Percentiles rank a stretch among this genome's conserved stretches.
Evolutionary conservation across 1,284 basidiomycete species (phyloP).

Genomic region (Leccinum solheimii): DNA sequence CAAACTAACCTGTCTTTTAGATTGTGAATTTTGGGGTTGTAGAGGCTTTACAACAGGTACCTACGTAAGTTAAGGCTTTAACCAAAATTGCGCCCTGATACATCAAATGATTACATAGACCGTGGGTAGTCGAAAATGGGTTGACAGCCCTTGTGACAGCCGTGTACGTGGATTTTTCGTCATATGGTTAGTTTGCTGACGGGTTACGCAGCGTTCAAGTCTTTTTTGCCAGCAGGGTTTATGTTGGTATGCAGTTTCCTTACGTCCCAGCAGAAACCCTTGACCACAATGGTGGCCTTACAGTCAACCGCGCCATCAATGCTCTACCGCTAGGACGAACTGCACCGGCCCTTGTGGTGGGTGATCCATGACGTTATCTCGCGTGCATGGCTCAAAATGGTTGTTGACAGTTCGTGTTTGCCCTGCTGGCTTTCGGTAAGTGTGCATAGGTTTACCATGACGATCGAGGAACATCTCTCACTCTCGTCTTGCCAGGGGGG

Average conservation of each 20-base stretch:
- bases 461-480: conserved; percentile 1
- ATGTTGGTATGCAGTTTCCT: conserved; percentile 8
- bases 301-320: conserved; percentile 12
- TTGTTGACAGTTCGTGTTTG: conserved; percentile 9
- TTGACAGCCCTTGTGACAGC: conserved; percentile 17
- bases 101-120: conserved; percentile 3
- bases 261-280: background rate
- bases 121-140: conserved; percentile 19
- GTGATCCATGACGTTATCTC: background rate
- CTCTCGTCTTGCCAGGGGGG: background rate
- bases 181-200: conserved; percentile 1
- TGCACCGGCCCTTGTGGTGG: conserved; percentile 15
- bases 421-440: conserved; percentile 16
- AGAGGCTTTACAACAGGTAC: conserved; percentile 7
- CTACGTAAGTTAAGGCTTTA: conserved; percentile 9
- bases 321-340: conserved; percentile 14
- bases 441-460: background rate
- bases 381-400: background rate
- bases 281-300: background rate
- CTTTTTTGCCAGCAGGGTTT: conserved; percentile 19
- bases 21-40: conserved; percentile 18
- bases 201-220: conserved; percentile 14
- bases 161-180: conserved; percentile 10
- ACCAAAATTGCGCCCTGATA: conserved; percentile 2
- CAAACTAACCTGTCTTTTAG: conserved; percentile 2